Conservation (phyloP, 768 basidiomycete species). For the Mycena indigotica region DNA sequence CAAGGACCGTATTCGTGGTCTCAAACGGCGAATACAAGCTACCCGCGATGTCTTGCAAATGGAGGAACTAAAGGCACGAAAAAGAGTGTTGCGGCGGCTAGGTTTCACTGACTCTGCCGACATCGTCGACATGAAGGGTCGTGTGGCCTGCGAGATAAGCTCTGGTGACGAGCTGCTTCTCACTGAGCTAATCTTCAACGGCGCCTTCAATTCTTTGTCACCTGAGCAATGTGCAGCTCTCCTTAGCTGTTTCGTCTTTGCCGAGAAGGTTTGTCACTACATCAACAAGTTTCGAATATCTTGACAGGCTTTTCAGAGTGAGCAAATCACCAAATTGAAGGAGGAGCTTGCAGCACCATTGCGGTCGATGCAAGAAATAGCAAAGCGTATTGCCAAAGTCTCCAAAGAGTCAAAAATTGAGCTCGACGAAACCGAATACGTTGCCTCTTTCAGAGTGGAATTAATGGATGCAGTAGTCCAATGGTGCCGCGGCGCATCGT, state of each 20-base stretch:
- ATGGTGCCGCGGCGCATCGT: constrained; percentile 98
- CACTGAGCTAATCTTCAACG: constrained; percentile 97
- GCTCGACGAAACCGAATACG: constrained; percentile 92
- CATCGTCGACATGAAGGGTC: constrained; percentile 96
- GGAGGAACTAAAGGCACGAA: constrained; percentile 94
- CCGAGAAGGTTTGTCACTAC: constrained; percentile 73
- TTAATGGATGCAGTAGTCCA: constrained; percentile 97
- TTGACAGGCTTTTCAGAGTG: constrained; percentile 56
- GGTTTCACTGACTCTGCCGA: constrained; percentile 88
- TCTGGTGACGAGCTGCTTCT: constrained; percentile 94
- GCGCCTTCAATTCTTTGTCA: constrained; percentile 85
- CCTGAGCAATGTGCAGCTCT: constrained; percentile 94
- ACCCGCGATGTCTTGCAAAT: constrained; percentile 93
- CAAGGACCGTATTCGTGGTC: constrained; percentile 66
- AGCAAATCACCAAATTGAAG: constrained; percentile 80
- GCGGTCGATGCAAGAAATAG: constrained; percentile 94
- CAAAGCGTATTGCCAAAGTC: constrained; percentile 94
- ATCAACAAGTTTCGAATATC: too few relatives aligned
- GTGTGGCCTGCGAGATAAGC: constrained; percentile 98
- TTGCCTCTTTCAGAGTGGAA: constrained; percentile 95
- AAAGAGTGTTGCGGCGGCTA: constrained; percentile 88
- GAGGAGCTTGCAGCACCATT: constrained; percentile 93
- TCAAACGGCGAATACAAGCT: constrained; percentile 85
- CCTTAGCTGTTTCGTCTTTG: constrained; percentile 97
- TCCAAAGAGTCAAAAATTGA: constrained; percentile 91